Evolutionary conservation across 2,329 filamentous ascomycete genomes (phyloP).

Genomic region (Chaetomiaceae sp.): DNA sequence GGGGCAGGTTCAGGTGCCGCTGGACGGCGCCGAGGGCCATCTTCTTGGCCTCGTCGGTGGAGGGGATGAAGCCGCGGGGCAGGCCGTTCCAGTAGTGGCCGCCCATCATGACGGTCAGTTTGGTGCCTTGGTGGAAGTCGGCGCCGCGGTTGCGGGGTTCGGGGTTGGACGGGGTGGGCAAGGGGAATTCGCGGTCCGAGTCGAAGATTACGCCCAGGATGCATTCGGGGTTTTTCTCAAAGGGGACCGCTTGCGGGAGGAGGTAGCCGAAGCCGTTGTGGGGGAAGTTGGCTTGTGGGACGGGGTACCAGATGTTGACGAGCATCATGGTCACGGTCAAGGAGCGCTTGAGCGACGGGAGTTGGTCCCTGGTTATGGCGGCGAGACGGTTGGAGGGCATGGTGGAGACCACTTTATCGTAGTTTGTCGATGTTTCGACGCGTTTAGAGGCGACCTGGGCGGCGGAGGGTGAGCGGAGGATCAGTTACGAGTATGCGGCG

Average conservation of each 20-base stretch:
- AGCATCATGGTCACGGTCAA: constrained; percentile 80
- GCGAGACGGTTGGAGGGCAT: constrained; percentile 48
- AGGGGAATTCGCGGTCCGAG: constrained; percentile 52
- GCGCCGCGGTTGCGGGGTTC: constrained; percentile 35
- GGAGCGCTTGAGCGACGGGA: constrained; percentile 49
- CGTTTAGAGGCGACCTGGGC: constrained; percentile 15
- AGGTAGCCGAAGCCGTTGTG: constrained; percentile 84
- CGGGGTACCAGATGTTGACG: constrained; percentile 80
- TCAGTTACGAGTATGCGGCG: neutral
- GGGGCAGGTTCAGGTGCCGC: constrained; percentile 68
- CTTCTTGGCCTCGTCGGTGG: constrained; percentile 58
- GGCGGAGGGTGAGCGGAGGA: neutral
- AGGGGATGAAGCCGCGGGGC: constrained; percentile 48
- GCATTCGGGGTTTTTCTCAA: constrained; percentile 32
- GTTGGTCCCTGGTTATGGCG: constrained; percentile 32
- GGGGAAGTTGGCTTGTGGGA: constrained; percentile 56
- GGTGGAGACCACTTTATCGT: constrained; percentile 63
- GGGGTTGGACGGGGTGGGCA: constrained; percentile 21
- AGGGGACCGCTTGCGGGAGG: constrained; percentile 61
- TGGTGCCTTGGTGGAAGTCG: constrained; percentile 62
- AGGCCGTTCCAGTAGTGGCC: constrained; percentile 80
- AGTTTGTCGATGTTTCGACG: no score
- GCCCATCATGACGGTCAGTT: constrained; percentile 90
- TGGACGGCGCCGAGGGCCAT: constrained; percentile 68
- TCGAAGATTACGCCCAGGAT: constrained; percentile 87